Conservation (phyloP, 257 asterid species). For the Salvia miltiorrhiza region DNA sequence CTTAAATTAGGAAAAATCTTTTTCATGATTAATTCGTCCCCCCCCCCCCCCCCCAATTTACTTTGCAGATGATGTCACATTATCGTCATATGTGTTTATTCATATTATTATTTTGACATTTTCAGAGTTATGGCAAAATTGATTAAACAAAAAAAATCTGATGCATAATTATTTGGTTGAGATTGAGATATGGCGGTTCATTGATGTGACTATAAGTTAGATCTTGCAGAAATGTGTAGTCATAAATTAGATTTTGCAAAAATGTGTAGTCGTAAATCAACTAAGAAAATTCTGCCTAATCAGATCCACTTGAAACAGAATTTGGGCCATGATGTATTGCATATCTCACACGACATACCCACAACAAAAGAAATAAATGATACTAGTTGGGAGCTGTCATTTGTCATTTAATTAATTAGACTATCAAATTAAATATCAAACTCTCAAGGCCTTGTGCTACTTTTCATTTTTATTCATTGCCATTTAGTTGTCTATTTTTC, state of each 20-base stretch:
- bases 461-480: not conserved
- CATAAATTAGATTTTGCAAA: too few relatives aligned
- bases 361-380: not conserved
- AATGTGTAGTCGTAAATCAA: not conserved
- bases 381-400: not conserved
- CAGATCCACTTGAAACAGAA: conserved; percentile 15
- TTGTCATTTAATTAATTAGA: conserved; percentile 6
- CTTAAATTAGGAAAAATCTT: not conserved
- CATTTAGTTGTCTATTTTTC: not conserved
- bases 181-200: not conserved
- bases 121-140: not conserved
- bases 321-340: conserved; percentile 17
- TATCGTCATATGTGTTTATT: not conserved
- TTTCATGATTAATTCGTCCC: not conserved
- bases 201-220: conserved; percentile 15
- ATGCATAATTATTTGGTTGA: not conserved
- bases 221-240: not conserved
- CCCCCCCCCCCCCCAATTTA: not conserved
- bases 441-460: not conserved
- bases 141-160: not conserved
- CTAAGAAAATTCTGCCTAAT: conserved; percentile 6
- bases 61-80: not conserved
- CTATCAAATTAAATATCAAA: not conserved
- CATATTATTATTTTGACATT: not conserved
- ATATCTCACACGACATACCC: conserved; percentile 8